Evolutionary conservation across 345 rosid species (phyloP).

Genomic region (Brassica carinata): DNA sequence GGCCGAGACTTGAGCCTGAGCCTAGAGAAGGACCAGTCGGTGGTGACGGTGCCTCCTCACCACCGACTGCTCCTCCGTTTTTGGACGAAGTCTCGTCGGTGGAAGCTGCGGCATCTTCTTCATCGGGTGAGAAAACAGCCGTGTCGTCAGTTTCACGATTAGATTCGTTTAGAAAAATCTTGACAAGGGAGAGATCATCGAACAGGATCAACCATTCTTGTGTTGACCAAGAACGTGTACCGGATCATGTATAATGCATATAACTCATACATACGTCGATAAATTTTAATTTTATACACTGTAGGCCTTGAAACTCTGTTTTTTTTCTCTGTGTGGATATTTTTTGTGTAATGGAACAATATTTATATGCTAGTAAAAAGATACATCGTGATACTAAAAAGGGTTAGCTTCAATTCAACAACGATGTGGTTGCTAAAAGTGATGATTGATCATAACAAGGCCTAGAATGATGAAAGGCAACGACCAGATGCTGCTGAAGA

Average conservation of each 20-base stretch:
- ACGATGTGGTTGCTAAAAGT: background rate
- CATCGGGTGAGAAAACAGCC: conserved; percentile 37
- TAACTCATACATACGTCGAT: conserved; percentile 23
- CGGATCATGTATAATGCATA: conserved; percentile 33
- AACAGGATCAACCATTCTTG: conserved; percentile 43
- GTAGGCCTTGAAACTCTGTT: background rate
- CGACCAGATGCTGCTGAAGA: conserved; percentile 34
- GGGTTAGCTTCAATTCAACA: background rate
- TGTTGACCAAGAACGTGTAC: conserved; percentile 37
- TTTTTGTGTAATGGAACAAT: conserved; percentile 13
- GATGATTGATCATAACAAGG: background rate
- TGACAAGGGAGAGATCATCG: conserved; percentile 59
- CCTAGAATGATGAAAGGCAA: conserved; percentile 19
- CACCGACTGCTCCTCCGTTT: conserved; percentile 43
- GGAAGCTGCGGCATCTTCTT: conserved; percentile 27
- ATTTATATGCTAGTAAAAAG: conserved; percentile 9
- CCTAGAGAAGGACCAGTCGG: conserved; percentile 52
- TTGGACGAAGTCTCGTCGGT: conserved; percentile 30
- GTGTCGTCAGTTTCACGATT: conserved; percentile 48
- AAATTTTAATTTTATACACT: background rate
- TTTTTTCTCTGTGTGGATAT: background rate
- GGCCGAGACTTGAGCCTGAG: conserved; percentile 47
- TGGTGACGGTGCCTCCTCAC: conserved; percentile 7
- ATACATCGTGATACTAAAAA: conserved; percentile 15
- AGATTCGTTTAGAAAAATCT: conserved; percentile 55